phyloP scores from a whole-genome alignment of 257 asterid genomes.

The Solanum corneliomulleri region DNA sequence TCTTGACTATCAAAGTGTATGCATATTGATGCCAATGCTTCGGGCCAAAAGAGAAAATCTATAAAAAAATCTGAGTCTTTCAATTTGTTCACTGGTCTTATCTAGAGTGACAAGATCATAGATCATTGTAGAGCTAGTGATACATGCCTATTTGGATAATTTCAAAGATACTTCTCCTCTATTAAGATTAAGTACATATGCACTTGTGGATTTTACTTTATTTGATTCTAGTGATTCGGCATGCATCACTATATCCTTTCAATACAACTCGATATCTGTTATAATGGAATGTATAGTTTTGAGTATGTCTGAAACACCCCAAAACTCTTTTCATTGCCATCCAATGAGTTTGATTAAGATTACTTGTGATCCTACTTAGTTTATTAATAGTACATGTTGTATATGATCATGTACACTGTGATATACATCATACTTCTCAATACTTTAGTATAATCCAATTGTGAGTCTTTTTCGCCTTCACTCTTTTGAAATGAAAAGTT shows the following conservation, averaged over 20 bases:
- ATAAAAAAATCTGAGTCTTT: neutral
- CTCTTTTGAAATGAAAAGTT: no score
- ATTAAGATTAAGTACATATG: no score
- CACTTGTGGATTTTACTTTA: neutral
- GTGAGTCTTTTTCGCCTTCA: neutral
- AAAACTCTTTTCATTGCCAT: neutral
- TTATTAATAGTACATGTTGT: neutral
- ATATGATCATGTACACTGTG: neutral
- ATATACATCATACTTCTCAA: neutral
- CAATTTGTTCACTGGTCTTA: neutral
- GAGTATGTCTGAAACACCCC: neutral
- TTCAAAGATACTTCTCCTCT: neutral
- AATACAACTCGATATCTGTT: neutral
- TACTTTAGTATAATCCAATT: neutral
- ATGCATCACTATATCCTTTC: neutral
- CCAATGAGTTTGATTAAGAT: neutral
- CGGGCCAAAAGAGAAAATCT: neutral
- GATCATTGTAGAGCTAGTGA: neutral
- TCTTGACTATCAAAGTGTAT: neutral
- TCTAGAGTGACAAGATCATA: neutral
- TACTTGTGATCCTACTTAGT: neutral
- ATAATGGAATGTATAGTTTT: no score
- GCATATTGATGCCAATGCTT: neutral
- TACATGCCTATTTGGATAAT: neutral
- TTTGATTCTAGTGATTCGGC: neutral